These are phyloP conservation scores for Parafenestella ontariensis DNA, from an alignment of 2,329 filamentous ascomycete genomes.

Conservation along the genomic window DNA sequence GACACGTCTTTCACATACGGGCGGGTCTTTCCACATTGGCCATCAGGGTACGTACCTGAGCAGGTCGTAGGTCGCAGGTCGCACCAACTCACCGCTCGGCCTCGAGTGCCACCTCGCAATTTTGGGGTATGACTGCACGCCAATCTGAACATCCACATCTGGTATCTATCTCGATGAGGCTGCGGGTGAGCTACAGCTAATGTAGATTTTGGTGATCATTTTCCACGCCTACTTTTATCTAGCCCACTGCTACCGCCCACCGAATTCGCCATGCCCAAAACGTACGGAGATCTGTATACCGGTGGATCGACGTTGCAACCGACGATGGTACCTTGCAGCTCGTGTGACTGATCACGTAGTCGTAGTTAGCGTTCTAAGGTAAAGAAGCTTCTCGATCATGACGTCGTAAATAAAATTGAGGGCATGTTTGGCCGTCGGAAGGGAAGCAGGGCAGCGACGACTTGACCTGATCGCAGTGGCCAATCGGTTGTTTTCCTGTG, in stretches of 20 bases:
- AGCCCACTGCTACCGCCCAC: slow-evolving; percentile 11
- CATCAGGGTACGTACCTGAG: slow-evolving; percentile 25
- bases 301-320: slow-evolving; percentile 17
- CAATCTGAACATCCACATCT: neutral
- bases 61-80: too few relatives aligned
- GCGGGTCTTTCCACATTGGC: slow-evolving; percentile 11
- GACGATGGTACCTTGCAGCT: slow-evolving; percentile 29
- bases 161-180: slow-evolving; percentile 5
- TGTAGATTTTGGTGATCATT: neutral
- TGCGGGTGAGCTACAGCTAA: slow-evolving; percentile 14
- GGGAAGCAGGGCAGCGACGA: neutral
- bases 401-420: slow-evolving; percentile 5
- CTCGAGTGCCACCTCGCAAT: slow-evolving; percentile 18
- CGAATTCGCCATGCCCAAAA: neutral
- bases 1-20: slow-evolving; percentile 8
- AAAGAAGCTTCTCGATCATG: slow-evolving; percentile 1
- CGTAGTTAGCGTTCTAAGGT: slow-evolving; percentile 6
- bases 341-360: slow-evolving; percentile 16
- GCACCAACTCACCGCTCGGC: slow-evolving; percentile 35
- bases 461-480: slow-evolving; percentile 6
- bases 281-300: neutral
- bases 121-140: slow-evolving; percentile 1
- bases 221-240: slow-evolving; percentile 1
- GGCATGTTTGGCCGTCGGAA: neutral
- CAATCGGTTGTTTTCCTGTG: slow-evolving; percentile 34